Conservation (phyloP, 345 rosid species). For the Hypericum perforatum region DNA sequence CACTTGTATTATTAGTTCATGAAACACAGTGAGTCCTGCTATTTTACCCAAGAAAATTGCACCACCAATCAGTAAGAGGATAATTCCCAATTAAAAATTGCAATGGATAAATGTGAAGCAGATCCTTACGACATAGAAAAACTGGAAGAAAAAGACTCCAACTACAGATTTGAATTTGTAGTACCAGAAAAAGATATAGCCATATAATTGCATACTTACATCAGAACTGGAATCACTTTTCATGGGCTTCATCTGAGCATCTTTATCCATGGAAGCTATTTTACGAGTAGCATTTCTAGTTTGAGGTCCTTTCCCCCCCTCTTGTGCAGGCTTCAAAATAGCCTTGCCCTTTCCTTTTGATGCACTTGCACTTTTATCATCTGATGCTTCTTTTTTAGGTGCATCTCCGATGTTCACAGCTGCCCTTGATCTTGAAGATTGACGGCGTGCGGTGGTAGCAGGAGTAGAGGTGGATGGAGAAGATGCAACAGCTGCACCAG, state of each 20-base stretch:
- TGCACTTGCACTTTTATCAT: conserved; percentile 64
- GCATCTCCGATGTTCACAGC: conserved; percentile 68
- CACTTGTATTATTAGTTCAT: too few relatives aligned
- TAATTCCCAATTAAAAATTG: too few relatives aligned
- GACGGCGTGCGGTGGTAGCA: conserved; percentile 55
- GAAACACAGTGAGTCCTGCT: too few relatives aligned
- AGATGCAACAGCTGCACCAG: conserved; percentile 63
- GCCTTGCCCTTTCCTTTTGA: conserved; percentile 98
- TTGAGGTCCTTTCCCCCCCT: conserved; percentile 80
- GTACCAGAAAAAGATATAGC: background rate
- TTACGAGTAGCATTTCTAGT: conserved; percentile 89
- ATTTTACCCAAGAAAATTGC: too few relatives aligned
- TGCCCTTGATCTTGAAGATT: conserved; percentile 76
- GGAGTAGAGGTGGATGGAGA: conserved; percentile 75
- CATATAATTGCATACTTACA: conserved; percentile 30
- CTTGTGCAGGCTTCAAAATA: conserved; percentile 70
- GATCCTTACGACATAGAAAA: too few relatives aligned
- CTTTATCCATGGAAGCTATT: conserved; percentile 74
- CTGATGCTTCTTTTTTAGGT: conserved; percentile 49
- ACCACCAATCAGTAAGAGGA: too few relatives aligned
- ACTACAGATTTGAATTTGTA: too few relatives aligned
- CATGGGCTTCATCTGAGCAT: conserved; percentile 56
- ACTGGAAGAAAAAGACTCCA: too few relatives aligned
- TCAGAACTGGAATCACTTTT: conserved; percentile 82
- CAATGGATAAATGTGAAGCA: too few relatives aligned